Evolutionary conservation across 2,329 filamentous ascomycete genomes (phyloP).

Genomic region (Calonectria hongkongensis): DNA sequence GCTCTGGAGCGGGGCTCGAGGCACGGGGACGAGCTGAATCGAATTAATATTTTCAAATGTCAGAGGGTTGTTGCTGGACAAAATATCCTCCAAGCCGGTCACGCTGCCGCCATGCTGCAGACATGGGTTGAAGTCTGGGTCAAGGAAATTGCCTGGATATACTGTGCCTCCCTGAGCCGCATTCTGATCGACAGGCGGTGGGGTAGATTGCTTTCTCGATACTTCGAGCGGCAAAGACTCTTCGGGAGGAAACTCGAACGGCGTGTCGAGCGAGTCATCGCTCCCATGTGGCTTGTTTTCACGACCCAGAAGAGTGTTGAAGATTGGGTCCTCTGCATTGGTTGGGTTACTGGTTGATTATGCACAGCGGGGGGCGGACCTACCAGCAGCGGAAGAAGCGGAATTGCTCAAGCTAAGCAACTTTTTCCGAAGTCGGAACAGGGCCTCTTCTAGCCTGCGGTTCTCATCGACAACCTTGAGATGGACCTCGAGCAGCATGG

Average conservation of each 20-base stretch:
- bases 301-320: conserved; percentile 2
- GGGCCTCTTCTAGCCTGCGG: conserved; percentile 15
- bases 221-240: background rate
- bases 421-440: conserved; percentile 12
- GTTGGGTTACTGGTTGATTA: background rate
- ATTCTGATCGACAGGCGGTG: background rate
- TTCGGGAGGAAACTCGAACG: background rate
- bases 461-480: conserved; percentile 25
- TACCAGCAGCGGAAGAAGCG: conserved; percentile 21
- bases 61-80: background rate
- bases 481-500: conserved; percentile 20
- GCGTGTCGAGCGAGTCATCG: background rate
- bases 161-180: background rate
- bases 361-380: background rate
- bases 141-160: background rate
- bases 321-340: conserved; percentile 9
- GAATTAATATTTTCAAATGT: conserved; percentile 1
- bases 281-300: background rate
- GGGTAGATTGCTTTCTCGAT: background rate
- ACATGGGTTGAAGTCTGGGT: background rate
- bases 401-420: conserved; percentile 13
- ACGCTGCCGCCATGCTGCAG: background rate
- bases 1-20: background rate
- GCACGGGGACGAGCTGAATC: background rate
- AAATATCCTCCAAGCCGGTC: background rate